phyloP scores from a whole-genome alignment of 2,329 filamentous ascomycete species.

The Beauveria asiatica region DNA sequence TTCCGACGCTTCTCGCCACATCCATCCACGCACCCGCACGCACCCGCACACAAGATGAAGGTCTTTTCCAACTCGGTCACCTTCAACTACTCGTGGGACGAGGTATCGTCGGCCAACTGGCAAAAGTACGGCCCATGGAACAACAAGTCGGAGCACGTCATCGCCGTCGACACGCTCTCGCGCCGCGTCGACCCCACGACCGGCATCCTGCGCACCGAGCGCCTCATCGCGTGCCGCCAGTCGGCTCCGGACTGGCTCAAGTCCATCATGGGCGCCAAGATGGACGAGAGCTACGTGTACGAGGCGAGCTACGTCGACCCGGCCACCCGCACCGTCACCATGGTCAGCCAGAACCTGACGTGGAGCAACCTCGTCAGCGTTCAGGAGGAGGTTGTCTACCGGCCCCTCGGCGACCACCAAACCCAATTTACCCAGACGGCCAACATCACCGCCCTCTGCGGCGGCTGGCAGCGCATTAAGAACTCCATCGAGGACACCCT shows the following conservation, averaged over 20 bases:
- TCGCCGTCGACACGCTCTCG: slow-evolving; percentile 86
- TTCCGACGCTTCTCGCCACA: not conserved
- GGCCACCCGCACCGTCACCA: slow-evolving; percentile 74
- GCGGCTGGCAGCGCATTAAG: slow-evolving; percentile 95
- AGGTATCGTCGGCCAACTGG: slow-evolving; percentile 97
- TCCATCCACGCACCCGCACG: slow-evolving; percentile 14
- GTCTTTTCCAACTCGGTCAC: slow-evolving; percentile 86
- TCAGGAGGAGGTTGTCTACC: slow-evolving; percentile 86
- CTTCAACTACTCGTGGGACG: slow-evolving; percentile 97
- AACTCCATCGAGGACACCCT: slow-evolving; percentile 92
- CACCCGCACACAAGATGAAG: slow-evolving; percentile 56
- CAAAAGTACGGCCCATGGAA: slow-evolving; percentile 99
- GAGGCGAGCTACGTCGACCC: slow-evolving; percentile 95
- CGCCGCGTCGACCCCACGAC: slow-evolving; percentile 51
- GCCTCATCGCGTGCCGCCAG: slow-evolving; percentile 54
- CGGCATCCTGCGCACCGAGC: slow-evolving; percentile 53
- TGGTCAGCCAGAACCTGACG: slow-evolving; percentile 93
- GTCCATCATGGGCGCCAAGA: slow-evolving; percentile 62
- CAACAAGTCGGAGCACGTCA: slow-evolving; percentile 93
- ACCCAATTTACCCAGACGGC: slow-evolving; percentile 87
- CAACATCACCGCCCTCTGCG: slow-evolving; percentile 86
- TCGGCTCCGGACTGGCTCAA: slow-evolving; percentile 71
- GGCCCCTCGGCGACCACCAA: slow-evolving; percentile 46
- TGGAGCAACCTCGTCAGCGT: slow-evolving; percentile 85
- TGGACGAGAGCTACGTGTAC: slow-evolving; percentile 80